Conservation (phyloP, 1,284 basidiomycete species). For the Erythrobasidium hasegawianum region DNA sequence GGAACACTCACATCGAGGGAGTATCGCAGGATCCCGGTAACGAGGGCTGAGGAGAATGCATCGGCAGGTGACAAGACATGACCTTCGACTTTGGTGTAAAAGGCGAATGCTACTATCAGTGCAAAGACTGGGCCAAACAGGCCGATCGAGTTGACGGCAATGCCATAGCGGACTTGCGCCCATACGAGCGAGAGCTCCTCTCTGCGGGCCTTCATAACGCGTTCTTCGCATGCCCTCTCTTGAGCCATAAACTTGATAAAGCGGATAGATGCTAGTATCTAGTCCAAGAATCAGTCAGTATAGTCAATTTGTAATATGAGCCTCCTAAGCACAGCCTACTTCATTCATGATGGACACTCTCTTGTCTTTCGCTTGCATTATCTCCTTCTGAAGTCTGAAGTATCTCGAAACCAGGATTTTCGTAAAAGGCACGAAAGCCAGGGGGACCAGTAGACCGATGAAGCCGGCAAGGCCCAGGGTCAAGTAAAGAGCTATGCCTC, state of each 20-base stretch:
- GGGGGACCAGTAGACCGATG: constrained; percentile 74
- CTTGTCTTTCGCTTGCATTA: constrained; percentile 63
- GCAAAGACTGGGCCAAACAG: neutral
- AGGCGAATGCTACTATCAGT: constrained; percentile 5
- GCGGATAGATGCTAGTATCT: constrained; percentile 68
- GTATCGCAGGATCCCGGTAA: neutral
- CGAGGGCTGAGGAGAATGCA: neutral
- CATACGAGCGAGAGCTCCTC: constrained; percentile 47
- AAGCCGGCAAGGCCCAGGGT: constrained; percentile 66
- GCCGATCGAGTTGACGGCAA: constrained; percentile 60
- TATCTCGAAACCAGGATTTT: constrained; percentile 80
- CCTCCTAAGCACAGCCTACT: constrained; percentile 50
- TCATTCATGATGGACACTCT: constrained; percentile 89
- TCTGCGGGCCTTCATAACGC: constrained; percentile 57
- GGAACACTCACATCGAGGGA: neutral
- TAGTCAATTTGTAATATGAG: too few species aligned
- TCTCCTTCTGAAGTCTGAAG: constrained; percentile 72
- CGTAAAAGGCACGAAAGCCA: constrained; percentile 78
- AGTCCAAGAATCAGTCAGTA: too few species aligned
- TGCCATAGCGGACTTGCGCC: constrained; percentile 78
- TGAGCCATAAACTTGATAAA: constrained; percentile 66
- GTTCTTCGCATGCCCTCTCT: constrained; percentile 54
- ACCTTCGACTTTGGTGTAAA: constrained; percentile 4
- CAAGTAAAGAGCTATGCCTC: constrained; percentile 70
- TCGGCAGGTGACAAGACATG: neutral